A percentile compares a stretch with the other conserved stretches of the same genome.
Evolutionary conservation across 2,329 filamentous ascomycete genomes (phyloP).

Genomic region (Verticillium dahliae): DNA sequence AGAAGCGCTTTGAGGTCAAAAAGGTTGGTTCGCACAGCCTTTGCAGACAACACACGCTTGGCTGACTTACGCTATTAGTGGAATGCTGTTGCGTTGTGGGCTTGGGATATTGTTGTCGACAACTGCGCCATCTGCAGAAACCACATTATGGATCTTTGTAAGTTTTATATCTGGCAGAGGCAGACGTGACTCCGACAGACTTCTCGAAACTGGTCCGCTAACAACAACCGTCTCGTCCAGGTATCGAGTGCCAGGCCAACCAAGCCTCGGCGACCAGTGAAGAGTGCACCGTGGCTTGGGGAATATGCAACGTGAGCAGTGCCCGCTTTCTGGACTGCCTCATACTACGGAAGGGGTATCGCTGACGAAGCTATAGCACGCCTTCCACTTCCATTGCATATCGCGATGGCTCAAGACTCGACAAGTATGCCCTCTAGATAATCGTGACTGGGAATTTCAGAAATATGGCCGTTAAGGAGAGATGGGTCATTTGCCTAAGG

Average conservation of each 20-base stretch:
- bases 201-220: not conserved
- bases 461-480: slow-evolving; percentile 72
- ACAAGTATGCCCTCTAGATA: slow-evolving; percentile 95
- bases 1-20: slow-evolving; percentile 98
- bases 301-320: slow-evolving; percentile 86
- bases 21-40: slow-evolving; percentile 55
- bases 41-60: not conserved
- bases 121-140: slow-evolving; percentile 99
- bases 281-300: slow-evolving; percentile 98
- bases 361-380: slow-evolving; percentile 61
- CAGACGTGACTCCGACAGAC: too few species aligned
- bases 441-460: slow-evolving; percentile 99
- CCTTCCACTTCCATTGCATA: slow-evolving; percentile 99
- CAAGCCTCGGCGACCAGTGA: slow-evolving; percentile 95
- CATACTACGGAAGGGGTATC: not conserved
- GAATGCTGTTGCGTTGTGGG: slow-evolving; percentile 98
- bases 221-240: slow-evolving; percentile 30
- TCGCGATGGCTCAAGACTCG: slow-evolving; percentile 99
- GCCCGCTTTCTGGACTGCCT: not conserved
- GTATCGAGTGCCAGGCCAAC: slow-evolving; percentile 98
- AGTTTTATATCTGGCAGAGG: slow-evolving; percentile 20
- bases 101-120: slow-evolving; percentile 98
- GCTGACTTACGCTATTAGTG: slow-evolving; percentile 52
- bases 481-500: not conserved
- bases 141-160: slow-evolving; percentile 99